phyloP scores from a whole-genome alignment of 257 asterid species.

The Ajuga chamaepitys region DNA sequence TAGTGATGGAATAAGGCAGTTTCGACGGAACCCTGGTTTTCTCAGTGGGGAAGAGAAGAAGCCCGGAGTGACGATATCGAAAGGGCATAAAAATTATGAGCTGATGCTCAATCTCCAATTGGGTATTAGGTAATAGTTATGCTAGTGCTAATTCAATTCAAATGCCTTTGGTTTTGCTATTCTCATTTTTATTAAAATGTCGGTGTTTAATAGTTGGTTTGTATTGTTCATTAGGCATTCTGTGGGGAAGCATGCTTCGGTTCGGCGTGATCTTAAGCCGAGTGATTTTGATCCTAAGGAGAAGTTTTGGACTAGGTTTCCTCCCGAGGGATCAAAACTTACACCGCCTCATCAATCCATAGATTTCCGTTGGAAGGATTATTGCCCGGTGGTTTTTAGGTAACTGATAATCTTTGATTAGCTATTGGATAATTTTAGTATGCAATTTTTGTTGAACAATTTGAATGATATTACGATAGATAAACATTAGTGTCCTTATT shows the following conservation, averaged over 20 bases:
- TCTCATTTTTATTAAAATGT: neutral
- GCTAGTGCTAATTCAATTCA: neutral
- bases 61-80: slow-evolving; percentile 76
- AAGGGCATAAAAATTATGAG: slow-evolving; percentile 92
- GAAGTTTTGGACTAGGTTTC: slow-evolving; percentile 91
- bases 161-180: neutral
- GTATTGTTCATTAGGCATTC: slow-evolving; percentile 42
- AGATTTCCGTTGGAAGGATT: slow-evolving; percentile 92
- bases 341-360: slow-evolving; percentile 80
- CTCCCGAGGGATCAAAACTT: slow-evolving; percentile 70
- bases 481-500: neutral
- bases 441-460: neutral
- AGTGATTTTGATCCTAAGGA: slow-evolving; percentile 88
- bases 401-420: slow-evolving; percentile 7
- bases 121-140: slow-evolving; percentile 68
- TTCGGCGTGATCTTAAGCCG: slow-evolving; percentile 41
- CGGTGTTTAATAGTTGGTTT: slow-evolving; percentile 2
- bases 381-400: slow-evolving; percentile 89
- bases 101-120: slow-evolving; percentile 96
- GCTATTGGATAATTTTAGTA: neutral
- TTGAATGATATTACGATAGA: neutral
- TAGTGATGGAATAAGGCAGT: slow-evolving; percentile 54
- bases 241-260: slow-evolving; percentile 73
- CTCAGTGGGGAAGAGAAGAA: slow-evolving; percentile 72
- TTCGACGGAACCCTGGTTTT: slow-evolving; percentile 62